Evolutionary conservation across 2,329 filamentous ascomycete genomes (phyloP).

Genomic region (Alternaria rosae): DNA sequence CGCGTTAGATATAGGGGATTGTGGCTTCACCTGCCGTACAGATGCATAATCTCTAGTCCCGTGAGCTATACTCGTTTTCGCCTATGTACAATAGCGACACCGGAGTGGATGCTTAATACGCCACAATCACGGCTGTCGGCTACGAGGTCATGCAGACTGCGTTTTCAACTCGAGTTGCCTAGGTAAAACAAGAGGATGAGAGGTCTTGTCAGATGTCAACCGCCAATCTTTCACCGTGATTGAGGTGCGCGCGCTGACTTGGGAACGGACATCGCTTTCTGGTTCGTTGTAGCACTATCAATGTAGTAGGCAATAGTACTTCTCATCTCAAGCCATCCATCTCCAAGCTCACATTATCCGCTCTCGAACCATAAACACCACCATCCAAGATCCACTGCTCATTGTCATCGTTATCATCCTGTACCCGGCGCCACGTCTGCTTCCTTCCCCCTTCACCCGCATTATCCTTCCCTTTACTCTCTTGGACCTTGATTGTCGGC

Average conservation of each 20-base stretch:
- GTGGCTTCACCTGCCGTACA: not conserved
- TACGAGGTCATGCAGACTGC: not conserved
- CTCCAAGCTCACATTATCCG: conserved; percentile 25
- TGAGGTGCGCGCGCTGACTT: not conserved
- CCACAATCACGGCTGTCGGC: not conserved
- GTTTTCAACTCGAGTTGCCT: not conserved
- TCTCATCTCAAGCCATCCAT: conserved; percentile 19
- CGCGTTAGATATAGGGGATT: not conserved
- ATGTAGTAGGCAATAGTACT: not conserved
- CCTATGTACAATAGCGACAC: not conserved
- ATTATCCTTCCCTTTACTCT: conserved; percentile 61
- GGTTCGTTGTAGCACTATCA: not conserved
- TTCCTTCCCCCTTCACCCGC: conserved; percentile 47
- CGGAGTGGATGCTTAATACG: not conserved
- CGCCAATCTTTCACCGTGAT: not conserved
- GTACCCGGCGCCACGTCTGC: conserved; percentile 59
- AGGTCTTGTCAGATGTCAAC: not conserved
- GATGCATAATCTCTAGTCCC: not conserved
- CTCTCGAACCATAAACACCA: conserved; percentile 53
- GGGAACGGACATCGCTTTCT: not conserved
- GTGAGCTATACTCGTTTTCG: not conserved
- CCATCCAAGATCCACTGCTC: conserved; percentile 63
- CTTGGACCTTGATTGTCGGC: conserved; percentile 63
- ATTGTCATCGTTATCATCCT: conserved; percentile 62
- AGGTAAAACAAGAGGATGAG: not conserved